Evolutionary conservation across 106 monocot species (phyloP), one percentile per base, ranked within the genome.

Genomic region (Platanthera guangdongensis): DNA sequence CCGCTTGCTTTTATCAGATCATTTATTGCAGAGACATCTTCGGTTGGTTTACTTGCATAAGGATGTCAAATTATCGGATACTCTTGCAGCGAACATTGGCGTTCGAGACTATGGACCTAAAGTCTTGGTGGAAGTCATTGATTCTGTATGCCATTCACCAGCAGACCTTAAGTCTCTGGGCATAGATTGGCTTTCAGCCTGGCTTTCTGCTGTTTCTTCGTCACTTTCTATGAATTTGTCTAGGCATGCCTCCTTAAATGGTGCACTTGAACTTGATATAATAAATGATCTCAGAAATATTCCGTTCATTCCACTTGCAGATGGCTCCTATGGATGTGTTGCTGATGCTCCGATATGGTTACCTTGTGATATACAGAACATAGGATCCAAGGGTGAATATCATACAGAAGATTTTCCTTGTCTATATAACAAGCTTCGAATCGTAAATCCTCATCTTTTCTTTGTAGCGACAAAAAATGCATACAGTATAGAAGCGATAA

Each of bases 271-370:
- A 85, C 28, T 76, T 85, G 89, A 92, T 74, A 9, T 99, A 57
- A 75, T 90, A 13, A 77, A 79, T 74, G 50, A 39, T 73, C 82
- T 99, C 77, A 86, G 80, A 80, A 80, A 85, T 77, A 80, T 94
- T 67, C 85, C 90, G 28, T 81, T 94, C 53, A 84, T 99, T 82
- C 99, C 94, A 68, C 92, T 99, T 78, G 86, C 92, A 73, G 87
- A 94, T 88, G 90, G 94, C 3, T 87, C 92, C 30, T 90, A 81
- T 75, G 82, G 88, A 63, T 99, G 89, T 30, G 51, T 87, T 39
- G 74, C 82, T 78, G 82, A 94, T 78, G 94, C 92, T 30, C 86
- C 94, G n/a, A 92, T 99, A 57, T 99, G 99, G 99, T 88, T 99
- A 68, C 86, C 97, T 52, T 92, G 83, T 92, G 92, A 89, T 88